Evolutionary conservation across 495 filamentous ascomycete species (phyloP).

Genomic region (Sordaria brevicollis): DNA sequence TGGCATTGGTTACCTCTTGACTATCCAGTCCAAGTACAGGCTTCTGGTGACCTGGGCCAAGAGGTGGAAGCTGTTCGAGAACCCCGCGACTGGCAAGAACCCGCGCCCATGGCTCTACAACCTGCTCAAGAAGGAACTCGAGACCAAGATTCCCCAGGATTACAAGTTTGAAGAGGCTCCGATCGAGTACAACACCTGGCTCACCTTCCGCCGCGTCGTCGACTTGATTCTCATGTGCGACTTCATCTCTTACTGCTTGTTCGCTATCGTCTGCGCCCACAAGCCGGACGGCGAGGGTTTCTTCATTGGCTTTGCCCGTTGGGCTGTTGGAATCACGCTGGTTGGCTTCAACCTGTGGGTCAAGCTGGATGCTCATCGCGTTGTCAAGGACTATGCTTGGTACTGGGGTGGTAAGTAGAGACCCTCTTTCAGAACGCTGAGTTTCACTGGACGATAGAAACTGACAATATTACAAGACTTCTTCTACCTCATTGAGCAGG

Average conservation of each 20-base stretch:
- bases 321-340: conserved; percentile 69
- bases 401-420: conserved; percentile 68
- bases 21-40: conserved; percentile 79
- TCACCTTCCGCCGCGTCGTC: conserved; percentile 87
- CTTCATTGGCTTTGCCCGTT: conserved; percentile 59
- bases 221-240: conserved; percentile 98
- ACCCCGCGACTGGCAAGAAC: conserved; percentile 68
- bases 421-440: not conserved
- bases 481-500: conserved; percentile 96
- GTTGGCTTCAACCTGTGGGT: conserved; percentile 97
- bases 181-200: conserved; percentile 98
- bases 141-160: conserved; percentile 87
- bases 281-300: conserved; percentile 61
- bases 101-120: conserved; percentile 71
- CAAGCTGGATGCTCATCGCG: conserved; percentile 91
- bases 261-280: conserved; percentile 80
- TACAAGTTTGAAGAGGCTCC: conserved; percentile 90
- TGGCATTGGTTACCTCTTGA: conserved; percentile 84
- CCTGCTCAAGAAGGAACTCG: conserved; percentile 76
- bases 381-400: conserved; percentile 99
- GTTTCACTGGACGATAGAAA: not conserved
- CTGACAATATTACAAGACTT: conserved; percentile 53
- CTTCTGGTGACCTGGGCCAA: conserved; percentile 81
- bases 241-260: conserved; percentile 91
- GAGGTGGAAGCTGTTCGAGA: conserved; percentile 74